phyloP scores from a whole-genome alignment of 192 early-diverging fungal genomes.

The Neocallimastix lanati region DNA sequence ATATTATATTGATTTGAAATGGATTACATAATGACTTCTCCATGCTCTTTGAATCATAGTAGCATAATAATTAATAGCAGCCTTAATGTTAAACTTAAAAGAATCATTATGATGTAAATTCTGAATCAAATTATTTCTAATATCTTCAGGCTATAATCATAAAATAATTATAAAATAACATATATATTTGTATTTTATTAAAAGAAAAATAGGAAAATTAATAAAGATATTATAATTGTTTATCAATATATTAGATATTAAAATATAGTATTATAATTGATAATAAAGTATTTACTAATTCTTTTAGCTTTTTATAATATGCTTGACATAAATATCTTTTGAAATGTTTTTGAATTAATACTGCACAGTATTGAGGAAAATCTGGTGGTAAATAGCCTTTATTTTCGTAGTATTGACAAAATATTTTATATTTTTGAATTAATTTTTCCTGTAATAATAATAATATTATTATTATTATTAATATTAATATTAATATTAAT shows the following conservation, averaged over 20 bases:
- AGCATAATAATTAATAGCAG: slow-evolving; percentile 12
- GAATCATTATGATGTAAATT: slow-evolving; percentile 12
- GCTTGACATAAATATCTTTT: background rate
- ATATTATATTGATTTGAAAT: too few relatives aligned
- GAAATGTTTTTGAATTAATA: slow-evolving; percentile 17
- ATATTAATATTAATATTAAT: background rate
- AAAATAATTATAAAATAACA: slow-evolving; percentile 2
- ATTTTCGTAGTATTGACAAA: slow-evolving; percentile 15
- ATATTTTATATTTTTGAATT: slow-evolving; percentile 16
- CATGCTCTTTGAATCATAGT: slow-evolving; percentile 24
- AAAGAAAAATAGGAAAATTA: too few relatives aligned
- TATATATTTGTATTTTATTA: background rate
- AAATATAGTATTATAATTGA: too few relatives aligned
- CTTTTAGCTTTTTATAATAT: background rate
- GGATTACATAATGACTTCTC: slow-evolving; percentile 28
- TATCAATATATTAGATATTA: too few relatives aligned
- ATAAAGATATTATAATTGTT: too few relatives aligned
- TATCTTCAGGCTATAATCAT: slow-evolving; percentile 6
- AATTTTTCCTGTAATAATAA: slow-evolving; percentile 17
- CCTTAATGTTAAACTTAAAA: slow-evolving; percentile 9
- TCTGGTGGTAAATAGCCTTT: slow-evolving; percentile 13
- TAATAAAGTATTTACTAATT: background rate
- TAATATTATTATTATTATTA: too few relatives aligned
- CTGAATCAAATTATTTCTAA: slow-evolving; percentile 4
- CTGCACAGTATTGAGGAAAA: slow-evolving; percentile 29